A percentile compares a stretch with the other conserved stretches of the same genome.
These are phyloP conservation scores for Prinsepia uniflora DNA, from an alignment of 306 rosid species.

Conservation along the genomic window DNA sequence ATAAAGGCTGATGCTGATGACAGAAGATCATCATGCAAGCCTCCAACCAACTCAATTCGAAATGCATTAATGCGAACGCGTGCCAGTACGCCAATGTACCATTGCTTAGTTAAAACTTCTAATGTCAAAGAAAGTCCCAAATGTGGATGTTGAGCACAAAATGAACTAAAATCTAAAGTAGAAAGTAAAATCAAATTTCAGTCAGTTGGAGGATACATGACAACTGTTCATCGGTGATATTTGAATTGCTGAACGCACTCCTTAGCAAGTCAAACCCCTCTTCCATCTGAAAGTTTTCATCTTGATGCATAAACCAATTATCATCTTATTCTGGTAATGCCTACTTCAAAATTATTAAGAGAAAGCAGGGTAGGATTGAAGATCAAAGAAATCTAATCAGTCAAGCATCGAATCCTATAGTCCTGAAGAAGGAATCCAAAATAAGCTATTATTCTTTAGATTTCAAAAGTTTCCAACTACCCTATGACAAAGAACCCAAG, in stretches of 20 bases:
- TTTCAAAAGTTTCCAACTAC: not conserved
- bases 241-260: conserved; percentile 46
- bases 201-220: conserved; percentile 66
- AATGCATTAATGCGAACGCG: conserved; percentile 87
- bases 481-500: not conserved
- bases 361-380: not conserved
- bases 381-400: not conserved
- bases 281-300: conserved; percentile 61
- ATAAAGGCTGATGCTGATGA: conserved; percentile 64
- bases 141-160: not conserved
- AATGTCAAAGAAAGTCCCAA: conserved; percentile 44
- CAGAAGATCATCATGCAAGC: conserved; percentile 66
- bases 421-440: not conserved
- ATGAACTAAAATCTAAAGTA: not conserved
- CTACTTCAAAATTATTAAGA: not conserved
- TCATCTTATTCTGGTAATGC: not conserved
- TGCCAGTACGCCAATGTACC: conserved; percentile 68
- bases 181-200: conserved; percentile 6
- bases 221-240: conserved; percentile 45
- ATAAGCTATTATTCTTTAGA: not conserved
- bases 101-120: conserved; percentile 72
- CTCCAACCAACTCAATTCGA: conserved; percentile 69
- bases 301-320: not conserved
- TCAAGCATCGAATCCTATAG: not conserved
- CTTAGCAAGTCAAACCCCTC: conserved; percentile 62